Evolutionary conservation across 345 rosid genomes (phyloP).

Genomic region (Salix purpurea): DNA sequence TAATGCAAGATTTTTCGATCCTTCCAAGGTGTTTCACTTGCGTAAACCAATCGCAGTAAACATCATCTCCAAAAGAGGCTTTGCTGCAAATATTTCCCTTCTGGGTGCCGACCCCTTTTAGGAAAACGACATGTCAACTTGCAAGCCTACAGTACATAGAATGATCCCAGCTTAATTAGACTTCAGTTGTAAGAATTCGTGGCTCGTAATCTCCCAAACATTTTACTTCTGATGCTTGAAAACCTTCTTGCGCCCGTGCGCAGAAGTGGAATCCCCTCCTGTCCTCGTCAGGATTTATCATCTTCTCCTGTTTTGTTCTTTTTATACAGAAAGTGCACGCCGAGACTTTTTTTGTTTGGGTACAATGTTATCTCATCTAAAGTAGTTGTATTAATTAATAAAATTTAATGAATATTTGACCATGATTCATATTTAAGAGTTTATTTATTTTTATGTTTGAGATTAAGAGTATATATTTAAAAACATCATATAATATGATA

Average conservation of each 20-base stretch:
- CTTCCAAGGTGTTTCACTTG: background rate
- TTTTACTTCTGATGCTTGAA: background rate
- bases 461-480: no score
- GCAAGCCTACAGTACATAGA: background rate
- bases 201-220: background rate
- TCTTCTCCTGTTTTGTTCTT: no score
- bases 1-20: background rate
- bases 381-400: no score
- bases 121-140: constrained; percentile 7
- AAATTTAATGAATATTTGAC: no score
- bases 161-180: no score
- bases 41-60: background rate
- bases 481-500: no score
- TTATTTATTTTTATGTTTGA: no score
- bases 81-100: no score
- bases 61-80: background rate
- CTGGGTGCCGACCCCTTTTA: background rate
- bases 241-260: background rate
- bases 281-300: background rate
- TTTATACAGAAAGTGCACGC: background rate
- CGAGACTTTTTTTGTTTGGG: background rate
- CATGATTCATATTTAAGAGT: no score
- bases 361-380: background rate
- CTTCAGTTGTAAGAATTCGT: background rate
- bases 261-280: background rate